These are phyloP conservation scores for Lentinula edodes DNA, from an alignment of 768 basidiomycete species.

Conservation along the genomic window DNA sequence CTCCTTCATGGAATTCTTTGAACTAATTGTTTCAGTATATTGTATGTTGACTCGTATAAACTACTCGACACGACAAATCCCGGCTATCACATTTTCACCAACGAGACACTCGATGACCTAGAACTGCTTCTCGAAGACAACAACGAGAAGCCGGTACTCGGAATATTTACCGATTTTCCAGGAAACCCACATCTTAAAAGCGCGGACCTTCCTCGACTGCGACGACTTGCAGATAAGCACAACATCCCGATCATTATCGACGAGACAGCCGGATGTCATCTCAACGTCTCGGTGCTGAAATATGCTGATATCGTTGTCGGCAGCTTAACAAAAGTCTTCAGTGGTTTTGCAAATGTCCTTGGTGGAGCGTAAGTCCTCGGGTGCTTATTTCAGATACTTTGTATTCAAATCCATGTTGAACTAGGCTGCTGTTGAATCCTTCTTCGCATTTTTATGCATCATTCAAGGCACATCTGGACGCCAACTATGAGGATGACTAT, in stretches of 20 bases:
- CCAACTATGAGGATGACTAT: conserved; percentile 77
- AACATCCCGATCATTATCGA: conserved; percentile 73
- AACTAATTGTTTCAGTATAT: conserved; percentile 52
- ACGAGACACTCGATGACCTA: conserved; percentile 71
- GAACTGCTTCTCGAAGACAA: conserved; percentile 55
- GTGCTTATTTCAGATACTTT: background rate
- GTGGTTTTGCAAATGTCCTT: conserved; percentile 94
- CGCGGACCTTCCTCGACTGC: conserved; percentile 68
- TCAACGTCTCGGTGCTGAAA: conserved; percentile 85
- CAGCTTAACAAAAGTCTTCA: conserved; percentile 94
- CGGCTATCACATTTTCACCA: conserved; percentile 85
- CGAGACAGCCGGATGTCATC: conserved; percentile 91
- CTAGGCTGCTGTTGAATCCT: conserved; percentile 85
- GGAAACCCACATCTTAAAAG: conserved; percentile 89
- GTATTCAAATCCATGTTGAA: background rate
- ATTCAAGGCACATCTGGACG: conserved; percentile 55
- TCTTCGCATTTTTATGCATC: conserved; percentile 57
- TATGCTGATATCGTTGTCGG: conserved; percentile 88
- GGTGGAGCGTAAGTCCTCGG: conserved; percentile 74
- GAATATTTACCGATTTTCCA: conserved; percentile 91
- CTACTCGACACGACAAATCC: conserved; percentile 93
- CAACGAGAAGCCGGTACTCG: conserved; percentile 55
- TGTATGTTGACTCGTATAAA: conserved; percentile 93
- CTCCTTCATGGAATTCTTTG: background rate
- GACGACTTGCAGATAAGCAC: conserved; percentile 79